phyloP scores from a whole-genome alignment of 1,284 basidiomycete genomes.

The Agroathelia rolfsii region DNA sequence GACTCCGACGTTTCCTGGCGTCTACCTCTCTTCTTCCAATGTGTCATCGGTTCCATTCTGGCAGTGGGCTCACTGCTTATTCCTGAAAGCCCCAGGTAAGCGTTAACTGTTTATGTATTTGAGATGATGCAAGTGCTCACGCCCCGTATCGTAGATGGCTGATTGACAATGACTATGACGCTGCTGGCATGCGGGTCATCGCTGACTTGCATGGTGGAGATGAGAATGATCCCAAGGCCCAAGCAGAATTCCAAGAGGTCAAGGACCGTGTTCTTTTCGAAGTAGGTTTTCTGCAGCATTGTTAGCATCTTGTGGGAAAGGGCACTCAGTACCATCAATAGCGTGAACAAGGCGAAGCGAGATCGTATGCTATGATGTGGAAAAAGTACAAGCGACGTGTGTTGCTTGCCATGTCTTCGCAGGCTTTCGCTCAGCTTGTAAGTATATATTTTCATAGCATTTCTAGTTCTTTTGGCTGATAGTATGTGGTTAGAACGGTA shows the following conservation, averaged over 20 bases:
- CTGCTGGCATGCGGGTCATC: constrained; percentile 80
- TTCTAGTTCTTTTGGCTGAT: constrained; percentile 3
- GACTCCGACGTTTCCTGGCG: constrained; percentile 79
- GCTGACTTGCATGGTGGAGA: constrained; percentile 87
- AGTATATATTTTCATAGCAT: constrained; percentile 19
- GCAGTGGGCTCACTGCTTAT: constrained; percentile 78
- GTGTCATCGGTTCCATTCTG: constrained; percentile 79
- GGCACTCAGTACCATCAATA: too few relatives aligned
- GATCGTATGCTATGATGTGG: constrained; percentile 85
- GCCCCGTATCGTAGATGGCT: constrained; percentile 80
- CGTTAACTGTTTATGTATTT: constrained; percentile 5
- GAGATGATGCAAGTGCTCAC: too few relatives aligned
- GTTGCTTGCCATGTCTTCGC: constrained; percentile 93
- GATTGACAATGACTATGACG: constrained; percentile 82
- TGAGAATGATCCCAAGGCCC: constrained; percentile 61
- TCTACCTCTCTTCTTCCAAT: constrained; percentile 80
- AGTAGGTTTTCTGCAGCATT: too few relatives aligned
- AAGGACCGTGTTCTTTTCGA: constrained; percentile 80
- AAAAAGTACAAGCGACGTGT: constrained; percentile 82
- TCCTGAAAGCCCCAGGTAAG: constrained; percentile 85
- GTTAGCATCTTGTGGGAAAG: too few relatives aligned
- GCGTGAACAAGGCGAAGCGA: constrained; percentile 70
- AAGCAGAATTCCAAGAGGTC: constrained; percentile 88
- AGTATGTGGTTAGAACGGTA: too few relatives aligned
- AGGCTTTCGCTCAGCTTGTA: constrained; percentile 91